Conservation (phyloP, 2,329 filamentous ascomycete species). For the Ophiosphaerella korrae region DNA sequence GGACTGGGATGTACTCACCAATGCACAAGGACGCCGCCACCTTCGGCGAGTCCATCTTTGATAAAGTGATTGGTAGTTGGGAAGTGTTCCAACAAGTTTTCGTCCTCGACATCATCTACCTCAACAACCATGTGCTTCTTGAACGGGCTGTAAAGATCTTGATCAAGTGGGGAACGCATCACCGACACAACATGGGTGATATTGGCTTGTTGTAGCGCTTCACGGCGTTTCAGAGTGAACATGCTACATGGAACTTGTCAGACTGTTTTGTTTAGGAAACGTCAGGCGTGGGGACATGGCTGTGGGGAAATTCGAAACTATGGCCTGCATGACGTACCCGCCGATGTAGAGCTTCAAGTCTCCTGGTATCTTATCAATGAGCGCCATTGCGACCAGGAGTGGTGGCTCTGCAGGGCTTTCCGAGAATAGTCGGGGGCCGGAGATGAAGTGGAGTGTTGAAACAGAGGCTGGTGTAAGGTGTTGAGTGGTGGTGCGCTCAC, state of each 20-base stretch:
- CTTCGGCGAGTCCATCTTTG: constrained; percentile 69
- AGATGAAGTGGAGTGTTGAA: constrained; percentile 24
- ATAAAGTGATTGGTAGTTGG: constrained; percentile 82
- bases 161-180: constrained; percentile 64
- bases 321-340: constrained; percentile 62
- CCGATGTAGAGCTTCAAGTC: constrained; percentile 76
- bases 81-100: constrained; percentile 83
- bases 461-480: constrained; percentile 15
- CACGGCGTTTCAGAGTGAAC: constrained; percentile 75
- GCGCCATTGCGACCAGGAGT: constrained; percentile 54
- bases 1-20: constrained; percentile 61
- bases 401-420: constrained; percentile 5
- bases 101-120: constrained; percentile 88
- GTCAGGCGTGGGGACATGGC: constrained; percentile 6
- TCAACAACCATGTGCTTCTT: constrained; percentile 75
- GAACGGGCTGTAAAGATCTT: constrained; percentile 65
- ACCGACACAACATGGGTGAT: constrained; percentile 94
- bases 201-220: constrained; percentile 70
- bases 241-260: constrained; percentile 61
- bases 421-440: constrained; percentile 22
- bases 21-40: constrained; percentile 69
- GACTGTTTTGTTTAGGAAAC: constrained; percentile 17
- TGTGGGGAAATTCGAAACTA: constrained; percentile 22
- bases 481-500: constrained; percentile 20
- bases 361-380: constrained; percentile 70